Base-by-base conservation (phyloP, 169 alveolate species). In the Plasmodium inui region DNA sequence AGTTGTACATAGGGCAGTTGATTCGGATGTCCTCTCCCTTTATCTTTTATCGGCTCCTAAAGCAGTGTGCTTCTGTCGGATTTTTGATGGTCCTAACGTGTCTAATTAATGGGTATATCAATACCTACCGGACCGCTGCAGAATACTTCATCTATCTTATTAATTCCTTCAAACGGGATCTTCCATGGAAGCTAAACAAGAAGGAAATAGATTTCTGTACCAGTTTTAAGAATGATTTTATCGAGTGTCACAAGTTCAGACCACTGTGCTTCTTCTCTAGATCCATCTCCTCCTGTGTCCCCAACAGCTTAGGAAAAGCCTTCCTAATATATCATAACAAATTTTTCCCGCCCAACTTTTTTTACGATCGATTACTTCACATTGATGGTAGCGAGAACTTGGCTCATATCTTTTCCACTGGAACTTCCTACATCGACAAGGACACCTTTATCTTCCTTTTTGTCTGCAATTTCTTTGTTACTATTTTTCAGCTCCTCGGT, bases 31-130 rank as follows among this genome's bases (percentile, higher is more conserved):
- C 96, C 10, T 95, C 95, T 46, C 93, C 95, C 12, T 93, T 92
- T 71, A 92, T 96, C 37, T 96, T 92, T 53, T 96, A 96, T 53
- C 93, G 88, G 82, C 86, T 96, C 17, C 61, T 92, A 28, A 95
- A 90, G 28, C 96, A 95, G 7, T 76, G 95, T 90, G 96, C 97
- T 41, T 96, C 97, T 28, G 88, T 96, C 32, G 97, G 97, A 0
- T 92, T 95, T 28, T 86, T 94, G 26, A 95, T 95, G 83, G 97
- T 96, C 14, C 57, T 96, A 44, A 26, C 95, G 26, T 96, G 97
- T 67, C 70, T 96, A n/a, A 44, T 89, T 14, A 89, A 94, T 30
- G 95, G 97, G 12, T 96, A 96, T 39, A 81, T 90, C 10, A 79
- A 73, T 72, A 80, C 89, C 1, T 90, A 90, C 61, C 73, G 92